Evolutionary conservation across 1,284 basidiomycete genomes (phyloP), one percentile per base, ranked within the genome.

Genomic region (Ustilago cynodontis): DNA sequence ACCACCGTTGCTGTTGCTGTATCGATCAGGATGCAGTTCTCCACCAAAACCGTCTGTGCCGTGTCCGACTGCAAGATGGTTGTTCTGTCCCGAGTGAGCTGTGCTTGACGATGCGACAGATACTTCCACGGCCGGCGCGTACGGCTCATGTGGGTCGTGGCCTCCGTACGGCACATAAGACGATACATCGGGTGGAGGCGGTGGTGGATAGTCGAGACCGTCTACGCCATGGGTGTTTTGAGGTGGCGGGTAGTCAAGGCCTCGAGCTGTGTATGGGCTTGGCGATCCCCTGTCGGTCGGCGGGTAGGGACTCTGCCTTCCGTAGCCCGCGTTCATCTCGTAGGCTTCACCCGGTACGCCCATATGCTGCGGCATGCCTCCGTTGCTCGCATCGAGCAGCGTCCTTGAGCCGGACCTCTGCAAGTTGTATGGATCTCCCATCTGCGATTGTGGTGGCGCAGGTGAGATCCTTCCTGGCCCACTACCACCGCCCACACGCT

Each of bases 211-310:
- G 54, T 78, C 72, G 29, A 71, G 65, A 7, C 77, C 77, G 1
- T 77, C 71, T 10, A 72, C 71, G 50, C 71, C 71, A 20, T 73
- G 64, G 2, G 59, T 45, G 33, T 78, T 61, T 43, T 52, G 50
- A 11, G 75, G 73, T n/a, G 69, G 74, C 2, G 77, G 74, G 28
- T 74, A 79, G 51, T 79, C 77, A 26, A 79, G 71, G 3, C 72
- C 74, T 28, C 59, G 41, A 14, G 57, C 35, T 10, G 26, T 31
- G 39, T 67, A 75, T 1, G 70, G 54, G 26, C 53, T 49, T 7
- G 35, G 31, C 18, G 28, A 28, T 2, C 33, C 39, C 33, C 35
- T 58, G 3, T 53, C 61, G n/a, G 52, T 14, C n/a, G 24, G 63
- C 14, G 49, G 35, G n/a, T 59, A 57, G 2, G 65, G 66, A 50